Evolutionary conservation across 768 basidiomycete genomes (phyloP), one percentile per base, ranked within the genome.

Genomic region (Daedaleopsis nitida): DNA sequence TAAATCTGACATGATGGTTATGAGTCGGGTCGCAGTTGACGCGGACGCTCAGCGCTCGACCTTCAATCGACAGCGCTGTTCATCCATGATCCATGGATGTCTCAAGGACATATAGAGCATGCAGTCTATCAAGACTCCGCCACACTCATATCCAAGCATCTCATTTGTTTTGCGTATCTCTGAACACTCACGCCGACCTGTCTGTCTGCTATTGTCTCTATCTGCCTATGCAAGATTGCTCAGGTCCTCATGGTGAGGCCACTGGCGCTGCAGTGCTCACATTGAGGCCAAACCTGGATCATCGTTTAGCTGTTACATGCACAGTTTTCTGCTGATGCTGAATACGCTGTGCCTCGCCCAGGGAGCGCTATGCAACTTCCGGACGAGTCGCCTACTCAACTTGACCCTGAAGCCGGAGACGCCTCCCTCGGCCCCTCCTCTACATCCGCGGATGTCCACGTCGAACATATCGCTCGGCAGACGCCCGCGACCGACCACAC

Each of bases 401-500:
- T 34, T 14, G 7, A 54, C 52, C 21, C 47, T 49, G 47, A 23
- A 13, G 9, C 47, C 24, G 11, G 47, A 24, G 24, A 27, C 47
- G 47, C 47, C 47, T 17, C 39, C 2, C 17, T 17, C 39, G 39
- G 39, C 13, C 39, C 17, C 17, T 42, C 39, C 17, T 12, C 27
- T 32, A 19, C 17, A 19, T 19, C 23, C 10, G 21, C 21, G 23
- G n/a, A n/a, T 34, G 52, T 43, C 21, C 19, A 39, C n/a, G 24
- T 38, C 39, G 37, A 24, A 39, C 13, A 17, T 42, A 38, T 54
- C 44, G 12, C 23, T 45, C 12, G 35, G 27, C 7, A 3, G 35
- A 52, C 19, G 34, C 42, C 55, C 19, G 47, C 21, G 44, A 44
- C 43, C 32, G 56, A 63, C 65, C 59, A 63, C 52, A 45, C 58